A percentile compares a stretch with the other conserved stretches of the same genome.
phyloP scores from a whole-genome alignment of 139 green algal species.

The Dunaliella sp. region DNA sequence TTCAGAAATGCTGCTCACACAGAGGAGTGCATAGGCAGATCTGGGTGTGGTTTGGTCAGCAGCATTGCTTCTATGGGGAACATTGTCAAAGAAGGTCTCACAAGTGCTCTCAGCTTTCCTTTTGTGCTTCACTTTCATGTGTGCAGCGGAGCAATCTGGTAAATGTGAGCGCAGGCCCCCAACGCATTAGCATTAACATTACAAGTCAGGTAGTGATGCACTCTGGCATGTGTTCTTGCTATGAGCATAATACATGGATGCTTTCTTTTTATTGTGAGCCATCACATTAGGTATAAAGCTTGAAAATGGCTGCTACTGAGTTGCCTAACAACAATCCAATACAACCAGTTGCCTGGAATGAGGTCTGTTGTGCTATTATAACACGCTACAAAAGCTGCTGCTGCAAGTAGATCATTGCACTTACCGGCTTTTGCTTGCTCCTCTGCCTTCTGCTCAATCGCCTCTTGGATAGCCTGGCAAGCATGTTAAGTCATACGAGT shows the following conservation, averaged over 20 bases:
- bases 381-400: not conserved
- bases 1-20: not conserved
- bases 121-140: no score
- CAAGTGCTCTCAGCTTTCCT: no score
- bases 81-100: no score
- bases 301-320: not conserved
- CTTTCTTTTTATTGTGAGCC: not conserved
- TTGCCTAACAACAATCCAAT: not conserved
- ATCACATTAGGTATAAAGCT: not conserved
- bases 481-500: not conserved
- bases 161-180: no score
- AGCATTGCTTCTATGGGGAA: no score
- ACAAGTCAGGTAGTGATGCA: no score
- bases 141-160: no score
- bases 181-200: no score
- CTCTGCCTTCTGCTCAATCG: not conserved
- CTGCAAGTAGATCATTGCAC: conserved; percentile 14
- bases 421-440: conserved; percentile 5
- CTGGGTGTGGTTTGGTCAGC: no score
- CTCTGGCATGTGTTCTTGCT: no score
- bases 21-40: no score
- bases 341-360: no score
- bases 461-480: not conserved
- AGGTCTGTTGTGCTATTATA: not conserved
- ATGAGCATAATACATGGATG: not conserved